Evolutionary conservation across 345 rosid species (phyloP).

Genomic region (Moricandia moricandioides): DNA sequence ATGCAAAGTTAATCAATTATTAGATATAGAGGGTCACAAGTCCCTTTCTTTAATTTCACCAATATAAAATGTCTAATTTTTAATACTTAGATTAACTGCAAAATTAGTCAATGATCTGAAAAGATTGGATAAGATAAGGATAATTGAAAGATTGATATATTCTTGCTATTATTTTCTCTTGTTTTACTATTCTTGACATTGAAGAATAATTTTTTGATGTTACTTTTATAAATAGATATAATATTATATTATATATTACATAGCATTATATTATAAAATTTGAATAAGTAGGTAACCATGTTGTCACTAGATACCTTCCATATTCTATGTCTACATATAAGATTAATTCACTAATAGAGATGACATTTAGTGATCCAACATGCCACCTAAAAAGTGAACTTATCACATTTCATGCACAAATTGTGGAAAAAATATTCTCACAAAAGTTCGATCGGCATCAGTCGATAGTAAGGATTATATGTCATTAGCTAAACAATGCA

Average conservation of each 20-base stretch:
- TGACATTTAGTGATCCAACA: slow-evolving; percentile 16
- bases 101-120: slow-evolving; percentile 26
- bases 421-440: slow-evolving; percentile 2
- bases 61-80: slow-evolving; percentile 1
- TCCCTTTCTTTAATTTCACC: background rate
- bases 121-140: slow-evolving; percentile 32
- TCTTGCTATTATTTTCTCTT: background rate
- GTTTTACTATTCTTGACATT: background rate
- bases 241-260: background rate
- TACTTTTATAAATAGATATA: background rate
- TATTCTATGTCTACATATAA: background rate
- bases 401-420: slow-evolving; percentile 3
- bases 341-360: background rate
- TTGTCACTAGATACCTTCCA: slow-evolving; percentile 23
- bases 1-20: slow-evolving; percentile 15
- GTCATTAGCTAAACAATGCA: background rate
- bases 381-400: slow-evolving; percentile 21
- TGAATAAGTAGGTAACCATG: slow-evolving; percentile 6
- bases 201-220: background rate
- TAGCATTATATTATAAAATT: background rate
- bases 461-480: background rate
- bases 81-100: background rate
- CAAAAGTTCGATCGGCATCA: background rate
- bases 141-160: slow-evolving; percentile 19
- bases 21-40: background rate